Evolutionary conservation across 345 rosid genomes (phyloP), one percentile per base, ranked within the genome.

Genomic region (thale cress (Arabidopsis thaliana)): DNA sequence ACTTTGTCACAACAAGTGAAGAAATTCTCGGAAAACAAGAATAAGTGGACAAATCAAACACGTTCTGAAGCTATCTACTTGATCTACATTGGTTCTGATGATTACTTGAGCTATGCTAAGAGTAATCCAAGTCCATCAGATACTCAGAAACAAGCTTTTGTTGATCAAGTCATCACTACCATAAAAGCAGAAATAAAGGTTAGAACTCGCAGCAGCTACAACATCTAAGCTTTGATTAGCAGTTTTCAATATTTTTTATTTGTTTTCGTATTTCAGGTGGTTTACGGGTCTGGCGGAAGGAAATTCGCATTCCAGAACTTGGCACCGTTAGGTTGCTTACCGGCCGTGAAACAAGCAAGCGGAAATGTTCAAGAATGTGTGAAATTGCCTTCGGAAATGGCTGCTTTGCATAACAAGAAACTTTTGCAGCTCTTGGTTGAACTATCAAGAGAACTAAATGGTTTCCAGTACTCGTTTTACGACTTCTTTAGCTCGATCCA

Each of bases 291-390:
- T 2, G 82, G 80, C 28, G 82, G 77, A 5, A 71, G 82, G 38
- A 80, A 71, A 44, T 80, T 75, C 34, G 80, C 73, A 13, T 70
- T 80, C 8, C 82, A 80, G 11, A 79, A 80, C 76, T 70, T 80
- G 60, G 80, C 80, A 12, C 82, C 82, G 8, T 65, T 80, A 8
- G 82, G 80, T 70, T 80, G 82, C 73, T 75, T 80, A 51, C 82
- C 82, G 5, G 25, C 55, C 0, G 69, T 75, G 59, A 79, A 75
- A 59, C 79, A 80, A 70, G 69, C 53, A 12, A 33, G 13, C 1
- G 76, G 79, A 12, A 41, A 44, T 6, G 76, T 67, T 56, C 46
- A 71, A n/a, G 66, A 70, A 7, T 80, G 82, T 14, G 77, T 70
- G 58, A 59, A 37, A 9, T 23, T 80, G 59, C 79, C 82, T 38